Conservation (phyloP, 1,284 basidiomycete species). For the Golubevia sp. region DNA sequence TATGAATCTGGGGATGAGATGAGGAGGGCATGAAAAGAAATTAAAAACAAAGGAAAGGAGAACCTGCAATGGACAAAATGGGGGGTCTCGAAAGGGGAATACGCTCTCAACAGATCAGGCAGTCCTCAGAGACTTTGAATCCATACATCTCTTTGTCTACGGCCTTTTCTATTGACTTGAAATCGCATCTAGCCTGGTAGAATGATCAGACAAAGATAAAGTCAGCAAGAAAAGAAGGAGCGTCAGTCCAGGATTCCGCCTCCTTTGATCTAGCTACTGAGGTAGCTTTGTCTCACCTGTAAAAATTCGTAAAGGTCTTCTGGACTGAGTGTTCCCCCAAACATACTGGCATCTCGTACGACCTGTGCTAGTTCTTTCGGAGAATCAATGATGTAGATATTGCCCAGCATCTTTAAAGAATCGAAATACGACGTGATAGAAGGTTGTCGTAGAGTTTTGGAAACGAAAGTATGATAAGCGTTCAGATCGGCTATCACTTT, state of each 20-base stretch:
- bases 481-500: constrained; percentile 96
- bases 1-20: too few relatives aligned
- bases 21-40: too few relatives aligned
- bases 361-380: constrained; percentile 88
- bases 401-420: constrained; percentile 92
- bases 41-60: too few relatives aligned
- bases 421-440: constrained; percentile 88
- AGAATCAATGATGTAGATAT: constrained; percentile 77
- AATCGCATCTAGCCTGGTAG: constrained; percentile 38
- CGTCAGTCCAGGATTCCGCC: too few relatives aligned
- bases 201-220: neutral
- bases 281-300: too few relatives aligned
- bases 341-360: constrained; percentile 87
- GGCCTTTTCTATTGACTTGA: constrained; percentile 46
- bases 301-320: constrained; percentile 67
- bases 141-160: constrained; percentile 59
- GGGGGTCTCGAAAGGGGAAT: too few relatives aligned
- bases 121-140: constrained; percentile 41
- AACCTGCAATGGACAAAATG: too few relatives aligned
- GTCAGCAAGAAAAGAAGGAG: neutral
- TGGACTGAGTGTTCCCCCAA: constrained; percentile 87
- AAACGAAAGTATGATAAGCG: constrained; percentile 84
- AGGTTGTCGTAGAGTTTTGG: constrained; percentile 64
- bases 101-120: constrained; percentile 9
- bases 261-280: too few relatives aligned